Percentiles rank a stretch among this genome's conserved stretches.
These are phyloP conservation scores for Cairneyella variabilis DNA, from an alignment of 495 filamentous ascomycete genomes.

Conservation along the genomic window DNA sequence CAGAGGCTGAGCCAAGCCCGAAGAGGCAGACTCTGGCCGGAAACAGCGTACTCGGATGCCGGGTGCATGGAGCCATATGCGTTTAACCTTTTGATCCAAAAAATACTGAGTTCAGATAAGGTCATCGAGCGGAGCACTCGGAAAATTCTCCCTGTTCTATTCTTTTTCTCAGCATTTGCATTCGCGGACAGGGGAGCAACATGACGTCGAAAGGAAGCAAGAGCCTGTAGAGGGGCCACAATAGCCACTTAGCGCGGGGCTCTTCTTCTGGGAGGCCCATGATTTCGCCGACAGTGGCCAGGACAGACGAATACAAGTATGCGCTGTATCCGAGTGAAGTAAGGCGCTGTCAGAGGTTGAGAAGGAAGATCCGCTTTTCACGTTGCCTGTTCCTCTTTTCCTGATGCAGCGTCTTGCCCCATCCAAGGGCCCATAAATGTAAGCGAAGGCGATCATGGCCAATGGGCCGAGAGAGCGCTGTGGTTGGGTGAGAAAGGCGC, in stretches of 20 bases:
- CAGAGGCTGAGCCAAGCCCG: conserved; percentile 7
- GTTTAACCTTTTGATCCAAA: conserved; percentile 1
- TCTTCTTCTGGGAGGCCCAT: neutral
- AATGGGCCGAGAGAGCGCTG: neutral
- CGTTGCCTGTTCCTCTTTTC: conserved; percentile 14
- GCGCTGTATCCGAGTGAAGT: too few species aligned
- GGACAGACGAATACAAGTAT: too few species aligned
- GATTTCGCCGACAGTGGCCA: conserved; percentile 5
- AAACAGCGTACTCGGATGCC: too few species aligned
- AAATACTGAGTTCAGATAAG: conserved; percentile 4
- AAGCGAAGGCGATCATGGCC: neutral
- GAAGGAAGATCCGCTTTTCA: conserved; percentile 6
- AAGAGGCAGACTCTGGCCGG: too few species aligned
- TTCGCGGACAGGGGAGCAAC: conserved; percentile 2
- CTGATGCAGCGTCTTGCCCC: neutral
- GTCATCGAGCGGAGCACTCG: conserved; percentile 12
- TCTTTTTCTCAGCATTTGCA: conserved; percentile 5
- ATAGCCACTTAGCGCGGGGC: conserved; percentile 8
- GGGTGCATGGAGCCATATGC: neutral
- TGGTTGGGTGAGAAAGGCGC: neutral
- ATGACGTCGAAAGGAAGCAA: conserved; percentile 10
- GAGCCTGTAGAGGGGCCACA: too few species aligned
- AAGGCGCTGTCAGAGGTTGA: too few species aligned
- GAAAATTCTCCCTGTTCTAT: neutral
- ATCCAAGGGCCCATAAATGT: neutral